Evolutionary conservation across 345 rosid species (phyloP), one percentile per base, ranked within the genome.

Genomic region (Limnanthes douglasii): DNA sequence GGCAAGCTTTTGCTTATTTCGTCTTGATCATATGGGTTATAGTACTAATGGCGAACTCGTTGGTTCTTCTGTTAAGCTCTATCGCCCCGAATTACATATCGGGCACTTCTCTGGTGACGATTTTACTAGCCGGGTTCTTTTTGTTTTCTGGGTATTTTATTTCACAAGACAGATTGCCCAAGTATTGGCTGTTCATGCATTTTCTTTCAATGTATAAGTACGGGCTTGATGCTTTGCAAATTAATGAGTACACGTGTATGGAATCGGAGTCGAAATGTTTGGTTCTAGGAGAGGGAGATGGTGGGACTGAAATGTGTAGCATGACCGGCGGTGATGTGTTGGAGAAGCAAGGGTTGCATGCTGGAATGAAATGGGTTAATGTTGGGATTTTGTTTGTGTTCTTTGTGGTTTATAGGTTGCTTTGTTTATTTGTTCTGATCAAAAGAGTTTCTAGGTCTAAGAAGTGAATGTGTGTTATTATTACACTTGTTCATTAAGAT

Each of bases 131-230:
- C 0, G 81, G 70, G 1, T 82, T 82, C 63, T 88, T 88, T 39
- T 69, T 88, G 44, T 88, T 86, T 61, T 86, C 95, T 0, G 97
- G 97, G 5, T 86, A 86, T 60, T 86, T 86, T 64, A 78, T 86
- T 6, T 71, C 94, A 1, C 54, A 66, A 39, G 78, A 73, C 2
- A 71, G 90, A 34, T 37, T 86, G 34, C 97, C 97, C 4, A 75
- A 71, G 63, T 86, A 75, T 34, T 86, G 97, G 95, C 70, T 78
- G 2, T 78, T 82, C 65, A 86, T 86, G 97, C 75, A 86, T 47
- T 83, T 73, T 56, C 43, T 86, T 35, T 86, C 97, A 4, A 83
- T 86, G 97, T 86, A 86, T 50, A 86, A 75, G 39, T 86, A 86
- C 32, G 93, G 88, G 1, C 77, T 86, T 5, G 97, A 86, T 8